These are phyloP conservation scores for Botrytis porri DNA, from an alignment of 2,329 filamentous ascomycete species.

Conservation along the genomic window DNA sequence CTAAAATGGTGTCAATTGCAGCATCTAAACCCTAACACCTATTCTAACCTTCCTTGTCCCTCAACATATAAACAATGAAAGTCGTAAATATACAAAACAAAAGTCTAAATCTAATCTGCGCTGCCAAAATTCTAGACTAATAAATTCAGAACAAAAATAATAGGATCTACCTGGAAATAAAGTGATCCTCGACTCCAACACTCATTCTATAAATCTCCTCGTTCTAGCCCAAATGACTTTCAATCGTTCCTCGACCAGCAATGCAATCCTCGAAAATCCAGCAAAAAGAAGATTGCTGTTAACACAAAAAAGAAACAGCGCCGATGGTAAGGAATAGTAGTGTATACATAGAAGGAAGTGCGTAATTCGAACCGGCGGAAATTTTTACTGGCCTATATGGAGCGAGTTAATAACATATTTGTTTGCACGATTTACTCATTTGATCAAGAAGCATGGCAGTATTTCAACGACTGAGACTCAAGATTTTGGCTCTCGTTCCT, in stretches of 20 bases:
- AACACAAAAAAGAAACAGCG: not conserved
- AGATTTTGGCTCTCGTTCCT: slow-evolving; percentile 12
- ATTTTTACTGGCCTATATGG: not conserved
- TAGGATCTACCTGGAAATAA: not conserved
- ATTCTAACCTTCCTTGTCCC: not conserved
- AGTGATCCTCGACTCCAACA: not conserved
- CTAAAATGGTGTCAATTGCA: not conserved
- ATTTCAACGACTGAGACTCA: slow-evolving; percentile 22
- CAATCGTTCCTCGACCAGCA: not conserved
- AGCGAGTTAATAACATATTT: not conserved
- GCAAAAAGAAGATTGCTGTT: not conserved
- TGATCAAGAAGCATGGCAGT: not conserved
- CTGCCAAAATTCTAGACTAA: not conserved
- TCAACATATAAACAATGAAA: not conserved
- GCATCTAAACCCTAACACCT: not conserved
- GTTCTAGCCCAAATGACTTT: not conserved
- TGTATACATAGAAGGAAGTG: not conserved
- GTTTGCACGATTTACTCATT: not conserved
- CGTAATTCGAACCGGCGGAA: not conserved
- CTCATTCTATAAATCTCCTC: not conserved
- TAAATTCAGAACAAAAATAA: too few species aligned
- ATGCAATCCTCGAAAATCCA: not conserved
- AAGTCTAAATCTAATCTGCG: not conserved
- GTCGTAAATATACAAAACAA: not conserved
- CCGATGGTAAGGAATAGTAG: not conserved